These are phyloP conservation scores for Fusarium denticulatum DNA, from an alignment of 2,329 filamentous ascomycete genomes.

Conservation along the genomic window DNA sequence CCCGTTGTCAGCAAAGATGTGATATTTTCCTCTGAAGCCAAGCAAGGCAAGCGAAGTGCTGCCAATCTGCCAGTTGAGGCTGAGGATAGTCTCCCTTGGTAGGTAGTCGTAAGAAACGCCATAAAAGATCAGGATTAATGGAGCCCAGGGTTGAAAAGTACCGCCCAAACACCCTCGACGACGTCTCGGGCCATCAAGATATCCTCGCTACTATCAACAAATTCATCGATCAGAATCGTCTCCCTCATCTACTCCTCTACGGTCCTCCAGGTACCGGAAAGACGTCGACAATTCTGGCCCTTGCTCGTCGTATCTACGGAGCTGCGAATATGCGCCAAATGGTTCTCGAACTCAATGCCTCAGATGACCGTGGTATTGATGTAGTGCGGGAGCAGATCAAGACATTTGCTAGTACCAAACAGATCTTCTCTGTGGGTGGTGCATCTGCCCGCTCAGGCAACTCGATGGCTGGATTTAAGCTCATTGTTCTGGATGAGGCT, in stretches of 20 bases:
- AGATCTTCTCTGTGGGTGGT: slow-evolving; percentile 83
- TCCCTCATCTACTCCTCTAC: slow-evolving; percentile 96
- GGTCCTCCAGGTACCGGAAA: slow-evolving; percentile 97
- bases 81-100: slow-evolving; percentile 95
- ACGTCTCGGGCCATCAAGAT: slow-evolving; percentile 96
- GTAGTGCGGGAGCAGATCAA: slow-evolving; percentile 99
- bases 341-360: slow-evolving; percentile 97
- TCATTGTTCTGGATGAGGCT: slow-evolving; percentile 98
- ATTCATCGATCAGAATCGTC: slow-evolving; percentile 91
- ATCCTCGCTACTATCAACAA: slow-evolving; percentile 98
- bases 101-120: slow-evolving; percentile 26
- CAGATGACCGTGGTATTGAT: slow-evolving; percentile 96
- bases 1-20: slow-evolving; percentile 59
- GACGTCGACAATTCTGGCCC: slow-evolving; percentile 93
- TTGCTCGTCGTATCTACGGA: slow-evolving; percentile 93
- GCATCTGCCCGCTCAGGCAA: slow-evolving; percentile 56
- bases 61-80: slow-evolving; percentile 94
- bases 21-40: slow-evolving; percentile 78
- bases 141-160: slow-evolving; percentile 90
- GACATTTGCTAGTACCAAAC: slow-evolving; percentile 97
- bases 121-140: background rate
- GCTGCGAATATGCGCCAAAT: slow-evolving; percentile 94
- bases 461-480: slow-evolving; percentile 82
- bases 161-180: slow-evolving; percentile 84
- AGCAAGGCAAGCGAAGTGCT: slow-evolving; percentile 90